These are phyloP conservation scores for Cladosporium sp. DNA, from an alignment of 2,329 filamentous ascomycete genomes.

Conservation along the genomic window DNA sequence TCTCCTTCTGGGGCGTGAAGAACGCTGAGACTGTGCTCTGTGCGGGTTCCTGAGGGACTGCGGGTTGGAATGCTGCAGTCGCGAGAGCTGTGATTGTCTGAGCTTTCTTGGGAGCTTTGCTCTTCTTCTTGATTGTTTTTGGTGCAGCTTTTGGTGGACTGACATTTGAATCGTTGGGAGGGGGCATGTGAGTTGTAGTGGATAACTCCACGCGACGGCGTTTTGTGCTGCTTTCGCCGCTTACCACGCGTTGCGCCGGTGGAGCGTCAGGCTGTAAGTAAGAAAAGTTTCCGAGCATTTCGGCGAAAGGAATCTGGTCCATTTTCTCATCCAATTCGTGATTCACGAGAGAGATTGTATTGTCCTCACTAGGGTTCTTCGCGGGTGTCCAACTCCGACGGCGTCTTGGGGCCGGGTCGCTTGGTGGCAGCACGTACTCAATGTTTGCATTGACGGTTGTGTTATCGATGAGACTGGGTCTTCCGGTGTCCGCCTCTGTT, in stretches of 20 bases:
- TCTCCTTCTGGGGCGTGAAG: conserved; percentile 23
- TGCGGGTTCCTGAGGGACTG: conserved; percentile 27
- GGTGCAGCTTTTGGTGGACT: conserved; percentile 7
- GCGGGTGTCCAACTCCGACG: conserved; percentile 16
- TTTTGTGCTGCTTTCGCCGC: conserved; percentile 15
- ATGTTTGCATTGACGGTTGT: not conserved
- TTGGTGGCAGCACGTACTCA: not conserved
- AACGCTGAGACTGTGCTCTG: conserved; percentile 45
- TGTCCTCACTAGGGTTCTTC: not conserved
- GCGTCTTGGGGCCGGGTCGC: conserved; percentile 7
- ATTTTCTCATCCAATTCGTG: not conserved
- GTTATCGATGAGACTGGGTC: not conserved
- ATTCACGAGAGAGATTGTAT: not conserved
- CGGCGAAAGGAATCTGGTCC: not conserved
- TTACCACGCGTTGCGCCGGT: not conserved
- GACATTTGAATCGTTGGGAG: not conserved
- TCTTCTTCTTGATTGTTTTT: conserved; percentile 32
- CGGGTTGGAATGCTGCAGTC: conserved; percentile 62
- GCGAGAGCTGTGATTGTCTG: conserved; percentile 75
- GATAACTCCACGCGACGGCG: conserved; percentile 17
- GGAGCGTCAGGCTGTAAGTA: not conserved
- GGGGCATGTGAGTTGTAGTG: not conserved
- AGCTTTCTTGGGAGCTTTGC: conserved; percentile 64
- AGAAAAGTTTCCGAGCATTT: conserved; percentile 4
- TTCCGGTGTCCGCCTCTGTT: not conserved